Evolutionary conservation across 139 green algal species (phyloP).

Genomic region (Chlorella sp.): DNA sequence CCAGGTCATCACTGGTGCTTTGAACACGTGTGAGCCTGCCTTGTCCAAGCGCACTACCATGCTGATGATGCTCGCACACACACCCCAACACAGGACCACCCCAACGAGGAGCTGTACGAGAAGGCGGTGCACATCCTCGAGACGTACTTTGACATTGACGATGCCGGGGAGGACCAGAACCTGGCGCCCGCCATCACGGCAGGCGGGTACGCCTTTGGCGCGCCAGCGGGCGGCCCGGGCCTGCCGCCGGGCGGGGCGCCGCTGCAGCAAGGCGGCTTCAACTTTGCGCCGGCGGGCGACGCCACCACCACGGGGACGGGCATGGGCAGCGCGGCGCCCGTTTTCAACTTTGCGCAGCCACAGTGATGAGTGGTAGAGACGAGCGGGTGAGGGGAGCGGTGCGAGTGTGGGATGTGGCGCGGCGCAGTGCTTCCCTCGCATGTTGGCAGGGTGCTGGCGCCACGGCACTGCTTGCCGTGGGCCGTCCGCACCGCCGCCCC

Average conservation of each 20-base stretch:
- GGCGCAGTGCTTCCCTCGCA: too few relatives aligned
- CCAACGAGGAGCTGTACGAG: constrained; percentile 93
- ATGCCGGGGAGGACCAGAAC: constrained; percentile 95
- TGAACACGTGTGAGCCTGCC: neutral
- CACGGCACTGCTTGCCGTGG: neutral
- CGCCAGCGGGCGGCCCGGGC: constrained; percentile 2
- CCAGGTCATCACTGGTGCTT: neutral
- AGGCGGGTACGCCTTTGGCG: constrained; percentile 16
- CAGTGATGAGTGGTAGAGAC: too few relatives aligned
- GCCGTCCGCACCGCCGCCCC: neutral
- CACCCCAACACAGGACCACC: too few relatives aligned
- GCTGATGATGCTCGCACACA: neutral
- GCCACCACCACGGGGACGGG: too few relatives aligned
- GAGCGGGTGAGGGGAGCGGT: neutral
- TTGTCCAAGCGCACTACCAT: neutral
- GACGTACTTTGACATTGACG: constrained; percentile 94
- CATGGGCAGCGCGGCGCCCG: neutral
- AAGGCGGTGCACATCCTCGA: constrained; percentile 94
- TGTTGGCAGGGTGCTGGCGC: neutral
- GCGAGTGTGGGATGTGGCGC: neutral
- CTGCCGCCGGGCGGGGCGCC: neutral
- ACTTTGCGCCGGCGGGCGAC: constrained; percentile 1
- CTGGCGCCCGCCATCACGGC: constrained; percentile 60
- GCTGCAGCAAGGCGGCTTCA: constrained; percentile 3
- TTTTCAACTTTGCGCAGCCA: constrained; percentile 3